phyloP scores from a whole-genome alignment of 2,329 filamentous ascomycete genomes.

The Didymella sp. region DNA sequence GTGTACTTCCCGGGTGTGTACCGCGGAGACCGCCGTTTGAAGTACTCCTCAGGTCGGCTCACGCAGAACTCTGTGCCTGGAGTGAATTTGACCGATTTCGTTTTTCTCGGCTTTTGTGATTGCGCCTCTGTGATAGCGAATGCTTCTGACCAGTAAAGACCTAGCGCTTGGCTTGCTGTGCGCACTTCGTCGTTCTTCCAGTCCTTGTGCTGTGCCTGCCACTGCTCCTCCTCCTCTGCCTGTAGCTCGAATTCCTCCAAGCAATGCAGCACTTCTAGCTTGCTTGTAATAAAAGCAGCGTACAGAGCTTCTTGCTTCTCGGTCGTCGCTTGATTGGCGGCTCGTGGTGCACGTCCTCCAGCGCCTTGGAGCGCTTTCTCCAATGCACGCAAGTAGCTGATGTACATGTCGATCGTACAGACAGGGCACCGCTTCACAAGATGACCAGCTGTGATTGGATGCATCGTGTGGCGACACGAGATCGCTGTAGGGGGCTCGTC shows the following conservation, averaged over 20 bases:
- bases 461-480: conserved; percentile 34
- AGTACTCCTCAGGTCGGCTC: conserved; percentile 35
- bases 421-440: conserved; percentile 35
- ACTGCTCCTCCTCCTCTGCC: conserved; percentile 29
- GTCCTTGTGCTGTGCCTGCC: conserved; percentile 25
- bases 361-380: conserved; percentile 31
- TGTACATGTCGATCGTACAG: conserved; percentile 36
- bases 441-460: conserved; percentile 26
- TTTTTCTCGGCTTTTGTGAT: conserved; percentile 9
- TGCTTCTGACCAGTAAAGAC: conserved; percentile 36
- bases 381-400: conserved; percentile 35
- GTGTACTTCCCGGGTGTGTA: conserved; percentile 41
- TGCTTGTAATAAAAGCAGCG: conserved; percentile 34
- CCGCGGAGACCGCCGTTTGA: conserved; percentile 35
- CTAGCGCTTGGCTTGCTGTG: conserved; percentile 35
- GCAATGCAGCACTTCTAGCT: conserved; percentile 31
- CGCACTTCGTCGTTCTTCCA: conserved; percentile 22
- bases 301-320: conserved; percentile 34
- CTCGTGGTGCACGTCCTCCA: conserved; percentile 30
- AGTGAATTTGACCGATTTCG: conserved; percentile 27
- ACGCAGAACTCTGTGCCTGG: conserved; percentile 32
- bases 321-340: conserved; percentile 26
- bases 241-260: conserved; percentile 31
- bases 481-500: conserved; percentile 24
- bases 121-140: conserved; percentile 11